phyloP scores from a whole-genome alignment of 257 asterid genomes.

The Solanum peruvianum region DNA sequence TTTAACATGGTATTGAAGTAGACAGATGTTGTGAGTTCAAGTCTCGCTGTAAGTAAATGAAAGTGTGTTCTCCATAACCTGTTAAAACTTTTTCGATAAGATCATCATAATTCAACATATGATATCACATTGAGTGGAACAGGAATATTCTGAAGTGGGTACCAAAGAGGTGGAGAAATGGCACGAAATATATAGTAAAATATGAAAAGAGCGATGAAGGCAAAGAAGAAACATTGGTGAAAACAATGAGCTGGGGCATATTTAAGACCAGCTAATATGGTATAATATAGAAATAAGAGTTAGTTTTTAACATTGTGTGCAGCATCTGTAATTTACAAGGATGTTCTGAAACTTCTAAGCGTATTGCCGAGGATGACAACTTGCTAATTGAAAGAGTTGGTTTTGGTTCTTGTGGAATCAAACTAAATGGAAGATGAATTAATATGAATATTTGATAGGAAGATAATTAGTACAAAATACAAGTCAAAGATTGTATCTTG shows the following conservation, averaged over 20 bases:
- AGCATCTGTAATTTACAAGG: not conserved
- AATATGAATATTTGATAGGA: too few relatives aligned
- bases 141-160: not conserved
- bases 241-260: not conserved
- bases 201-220: not conserved
- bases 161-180: not conserved
- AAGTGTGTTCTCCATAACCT: not conserved
- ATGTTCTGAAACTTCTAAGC: not conserved
- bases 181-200: not conserved
- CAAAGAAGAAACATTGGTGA: conserved; percentile 11
- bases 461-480: too few relatives aligned
- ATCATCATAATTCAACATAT: not conserved
- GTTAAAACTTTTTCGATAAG: not conserved
- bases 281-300: not conserved
- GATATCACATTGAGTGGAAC: not conserved
- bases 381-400: too few relatives aligned
- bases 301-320: not conserved
- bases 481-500: too few relatives aligned
- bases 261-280: not conserved
- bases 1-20: not conserved
- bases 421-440: too few relatives aligned
- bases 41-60: too few relatives aligned
- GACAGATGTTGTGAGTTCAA: not conserved
- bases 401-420: too few relatives aligned
- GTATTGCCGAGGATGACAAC: not conserved